A percentile compares a stretch with the other conserved stretches of the same genome.
Evolutionary conservation across 768 basidiomycete species (phyloP).

Genomic region (Collybiopsis luxurians): DNA sequence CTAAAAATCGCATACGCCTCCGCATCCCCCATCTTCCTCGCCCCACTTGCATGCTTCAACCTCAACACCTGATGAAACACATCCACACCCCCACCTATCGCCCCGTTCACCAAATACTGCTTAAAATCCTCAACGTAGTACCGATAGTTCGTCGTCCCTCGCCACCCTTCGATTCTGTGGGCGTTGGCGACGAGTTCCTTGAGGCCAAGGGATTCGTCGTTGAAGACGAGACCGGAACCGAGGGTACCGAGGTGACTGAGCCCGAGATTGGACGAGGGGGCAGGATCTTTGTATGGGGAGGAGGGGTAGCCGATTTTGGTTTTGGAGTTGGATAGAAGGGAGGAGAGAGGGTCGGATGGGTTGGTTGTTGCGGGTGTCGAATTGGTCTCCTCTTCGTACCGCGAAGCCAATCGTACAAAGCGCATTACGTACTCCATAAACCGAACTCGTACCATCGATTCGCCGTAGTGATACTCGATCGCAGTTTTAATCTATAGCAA

Average conservation of each 20-base stretch:
- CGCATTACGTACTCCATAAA: conserved; percentile 87
- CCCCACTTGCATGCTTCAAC: conserved; percentile 52
- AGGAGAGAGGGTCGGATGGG: no score
- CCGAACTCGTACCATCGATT: conserved; percentile 80
- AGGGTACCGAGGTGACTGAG: conserved; percentile 48
- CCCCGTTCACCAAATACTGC: conserved; percentile 66
- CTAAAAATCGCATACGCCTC: conserved; percentile 79
- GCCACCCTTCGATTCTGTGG: conserved; percentile 91
- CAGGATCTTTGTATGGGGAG: no score
- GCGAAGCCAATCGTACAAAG: conserved; percentile 86
- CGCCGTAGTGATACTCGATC: conserved; percentile 91
- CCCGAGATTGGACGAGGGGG: conserved; percentile 38
- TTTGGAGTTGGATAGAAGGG: conserved; percentile 36
- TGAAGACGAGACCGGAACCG: conserved; percentile 80
- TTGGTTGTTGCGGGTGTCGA: conserved; percentile 16
- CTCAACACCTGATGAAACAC: conserved; percentile 82
- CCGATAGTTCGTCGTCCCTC: conserved; percentile 76
- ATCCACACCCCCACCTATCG: conserved; percentile 83
- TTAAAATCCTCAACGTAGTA: conserved; percentile 47
- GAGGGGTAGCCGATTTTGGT: conserved; percentile 78
- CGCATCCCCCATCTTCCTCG: conserved; percentile 61
- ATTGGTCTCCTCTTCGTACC: conserved; percentile 85
- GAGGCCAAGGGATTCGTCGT: conserved; percentile 61
- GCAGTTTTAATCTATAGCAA: conserved; percentile 68
- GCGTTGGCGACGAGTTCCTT: conserved; percentile 77